phyloP scores from a whole-genome alignment of 202 grass and related monocot species.

The Zoysia matrella region DNA sequence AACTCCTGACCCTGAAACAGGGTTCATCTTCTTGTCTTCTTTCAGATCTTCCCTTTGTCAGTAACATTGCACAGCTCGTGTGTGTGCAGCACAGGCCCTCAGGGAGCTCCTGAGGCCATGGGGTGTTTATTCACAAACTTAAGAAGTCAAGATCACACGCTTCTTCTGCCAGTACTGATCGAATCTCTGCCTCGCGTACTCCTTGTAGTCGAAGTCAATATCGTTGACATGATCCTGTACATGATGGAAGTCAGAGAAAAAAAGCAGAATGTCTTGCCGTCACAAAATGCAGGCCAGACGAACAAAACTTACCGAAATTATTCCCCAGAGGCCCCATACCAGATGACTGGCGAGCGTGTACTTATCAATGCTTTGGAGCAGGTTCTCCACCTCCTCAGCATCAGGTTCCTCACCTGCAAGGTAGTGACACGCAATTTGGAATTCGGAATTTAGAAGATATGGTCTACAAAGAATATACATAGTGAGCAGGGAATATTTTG shows the following conservation, averaged over 20 bases:
- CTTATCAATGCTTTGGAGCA: slow-evolving; percentile 74
- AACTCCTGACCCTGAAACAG: slow-evolving; percentile 25
- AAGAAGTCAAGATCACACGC: slow-evolving; percentile 35
- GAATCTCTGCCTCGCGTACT: slow-evolving; percentile 85
- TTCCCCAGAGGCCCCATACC: slow-evolving; percentile 92
- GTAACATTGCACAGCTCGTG: slow-evolving; percentile 8
- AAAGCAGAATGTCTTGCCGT: neutral
- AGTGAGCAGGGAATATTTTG: neutral
- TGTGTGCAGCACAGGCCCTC: slow-evolving; percentile 35
- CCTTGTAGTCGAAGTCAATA: slow-evolving; percentile 92
- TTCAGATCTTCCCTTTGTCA: slow-evolving; percentile 32
- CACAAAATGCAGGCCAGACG: neutral
- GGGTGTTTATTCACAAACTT: slow-evolving; percentile 20
- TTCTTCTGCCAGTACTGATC: slow-evolving; percentile 71
- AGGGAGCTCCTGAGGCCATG: slow-evolving; percentile 40
- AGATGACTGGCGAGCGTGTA: slow-evolving; percentile 84
- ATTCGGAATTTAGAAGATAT: neutral
- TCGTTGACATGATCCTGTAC: slow-evolving; percentile 70
- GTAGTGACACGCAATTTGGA: neutral
- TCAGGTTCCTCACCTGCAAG: slow-evolving; percentile 70
- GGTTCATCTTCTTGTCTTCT: slow-evolving; percentile 35
- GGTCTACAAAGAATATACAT: neutral
- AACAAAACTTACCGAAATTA: slow-evolving; percentile 74
- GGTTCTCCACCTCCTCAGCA: slow-evolving; percentile 53
- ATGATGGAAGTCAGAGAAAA: slow-evolving; percentile 24